Evolutionary conservation across 2,329 filamentous ascomycete genomes (phyloP).

Genomic region (Cercospora zeina): DNA sequence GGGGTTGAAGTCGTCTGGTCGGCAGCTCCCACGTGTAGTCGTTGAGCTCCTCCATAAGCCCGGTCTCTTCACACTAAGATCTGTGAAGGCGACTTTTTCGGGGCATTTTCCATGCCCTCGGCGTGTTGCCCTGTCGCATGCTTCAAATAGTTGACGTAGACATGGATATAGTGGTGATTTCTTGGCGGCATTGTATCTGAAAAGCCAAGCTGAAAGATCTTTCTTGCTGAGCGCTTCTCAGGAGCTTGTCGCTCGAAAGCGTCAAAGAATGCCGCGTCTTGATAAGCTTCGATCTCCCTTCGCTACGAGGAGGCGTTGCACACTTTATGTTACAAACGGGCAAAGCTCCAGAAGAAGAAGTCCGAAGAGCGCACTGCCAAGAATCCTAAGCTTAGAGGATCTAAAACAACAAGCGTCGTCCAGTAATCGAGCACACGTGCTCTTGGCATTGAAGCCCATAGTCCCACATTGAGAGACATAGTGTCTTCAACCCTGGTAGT

Average conservation of each 20-base stretch:
- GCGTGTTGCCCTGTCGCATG: not conserved
- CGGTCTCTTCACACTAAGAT: slow-evolving; percentile 8
- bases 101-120: not conserved
- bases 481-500: not conserved
- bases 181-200: not conserved
- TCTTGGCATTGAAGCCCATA: slow-evolving; percentile 9
- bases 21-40: slow-evolving; percentile 7
- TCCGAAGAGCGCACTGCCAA: slow-evolving; percentile 5
- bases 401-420: slow-evolving; percentile 4
- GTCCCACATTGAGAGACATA: not conserved
- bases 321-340: not conserved
- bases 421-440: slow-evolving; percentile 12
- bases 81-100: slow-evolving; percentile 2
- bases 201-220: not conserved
- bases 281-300: not conserved
- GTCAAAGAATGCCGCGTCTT: not conserved
- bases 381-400: slow-evolving; percentile 8
- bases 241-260: slow-evolving; percentile 1
- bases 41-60: not conserved
- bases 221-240: not conserved
- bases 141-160: not conserved
- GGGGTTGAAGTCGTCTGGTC: not conserved
- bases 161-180: not conserved
- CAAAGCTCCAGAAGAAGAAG: slow-evolving; percentile 12
- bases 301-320: not conserved